Evolutionary conservation across 306 rosid species (phyloP).

Genomic region (Trichosanthes truncata): DNA sequence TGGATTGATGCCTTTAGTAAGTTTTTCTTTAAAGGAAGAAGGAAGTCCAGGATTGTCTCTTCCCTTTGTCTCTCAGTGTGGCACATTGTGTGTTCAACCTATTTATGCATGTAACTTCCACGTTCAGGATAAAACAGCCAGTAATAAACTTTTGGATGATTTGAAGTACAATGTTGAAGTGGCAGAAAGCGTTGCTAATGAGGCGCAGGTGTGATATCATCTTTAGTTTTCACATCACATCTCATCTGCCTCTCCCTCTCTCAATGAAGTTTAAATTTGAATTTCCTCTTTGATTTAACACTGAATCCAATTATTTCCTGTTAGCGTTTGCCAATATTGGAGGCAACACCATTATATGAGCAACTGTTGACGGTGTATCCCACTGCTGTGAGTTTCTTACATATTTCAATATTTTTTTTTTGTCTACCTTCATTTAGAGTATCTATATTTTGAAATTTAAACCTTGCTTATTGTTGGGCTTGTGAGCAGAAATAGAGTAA

Average conservation of each 20-base stretch:
- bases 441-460: not conserved
- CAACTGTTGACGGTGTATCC: conserved; percentile 70
- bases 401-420: not conserved
- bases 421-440: not conserved
- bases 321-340: conserved; percentile 74
- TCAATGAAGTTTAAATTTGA: not conserved
- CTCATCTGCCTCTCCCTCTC: not conserved
- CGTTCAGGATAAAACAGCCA: conserved; percentile 10
- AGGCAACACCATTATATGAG: conserved; percentile 80
- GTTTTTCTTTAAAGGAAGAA: not conserved
- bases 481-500: not conserved
- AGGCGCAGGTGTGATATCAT: conserved; percentile 45
- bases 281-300: not conserved
- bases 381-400: conserved; percentile 55
- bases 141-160: conserved; percentile 21
- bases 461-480: not conserved
- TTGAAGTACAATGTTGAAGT: conserved; percentile 54
- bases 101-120: conserved; percentile 9
- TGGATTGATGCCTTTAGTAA: not conserved
- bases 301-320: conserved; percentile 1
- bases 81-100: not conserved
- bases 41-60: not conserved
- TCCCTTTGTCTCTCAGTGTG: not conserved
- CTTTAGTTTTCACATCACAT: not conserved
- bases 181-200: conserved; percentile 56